These are phyloP conservation scores for Apiospora malaysiana DNA, from an alignment of 2,329 filamentous ascomycete species.

Conservation along the genomic window DNA sequence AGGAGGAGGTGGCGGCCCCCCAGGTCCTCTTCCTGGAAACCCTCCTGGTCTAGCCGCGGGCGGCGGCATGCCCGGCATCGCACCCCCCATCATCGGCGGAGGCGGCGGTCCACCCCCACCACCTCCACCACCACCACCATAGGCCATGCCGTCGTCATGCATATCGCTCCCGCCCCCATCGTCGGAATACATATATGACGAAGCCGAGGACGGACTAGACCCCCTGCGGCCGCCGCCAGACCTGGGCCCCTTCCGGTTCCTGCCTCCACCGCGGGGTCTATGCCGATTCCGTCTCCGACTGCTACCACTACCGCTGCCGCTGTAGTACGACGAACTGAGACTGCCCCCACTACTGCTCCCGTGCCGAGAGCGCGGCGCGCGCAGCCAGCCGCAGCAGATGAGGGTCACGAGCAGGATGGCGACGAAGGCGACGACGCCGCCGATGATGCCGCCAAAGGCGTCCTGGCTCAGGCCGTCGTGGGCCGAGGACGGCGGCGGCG, in stretches of 20 bases:
- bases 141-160: background rate
- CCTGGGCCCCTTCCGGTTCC: background rate
- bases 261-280: background rate
- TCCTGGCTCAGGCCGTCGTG: constrained; percentile 23
- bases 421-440: constrained; percentile 23
- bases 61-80: constrained; percentile 10
- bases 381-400: constrained; percentile 20
- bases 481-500: background rate
- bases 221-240: background rate
- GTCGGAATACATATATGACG: background rate
- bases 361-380: background rate
- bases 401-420: constrained; percentile 19
- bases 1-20: background rate
- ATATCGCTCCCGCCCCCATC: background rate
- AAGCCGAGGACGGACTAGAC: background rate
- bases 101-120: background rate
- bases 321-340: background rate
- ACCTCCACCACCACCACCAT: background rate
- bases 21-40: constrained; percentile 3
- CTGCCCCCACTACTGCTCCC: background rate
- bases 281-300: background rate
- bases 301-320: background rate
- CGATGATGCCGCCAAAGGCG: constrained; percentile 25
- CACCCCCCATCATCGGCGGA: constrained; percentile 14
- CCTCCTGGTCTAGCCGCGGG: constrained; percentile 9